Conservation (phyloP, 2,329 filamentous ascomycete species). For the Onygenales sp. region DNA sequence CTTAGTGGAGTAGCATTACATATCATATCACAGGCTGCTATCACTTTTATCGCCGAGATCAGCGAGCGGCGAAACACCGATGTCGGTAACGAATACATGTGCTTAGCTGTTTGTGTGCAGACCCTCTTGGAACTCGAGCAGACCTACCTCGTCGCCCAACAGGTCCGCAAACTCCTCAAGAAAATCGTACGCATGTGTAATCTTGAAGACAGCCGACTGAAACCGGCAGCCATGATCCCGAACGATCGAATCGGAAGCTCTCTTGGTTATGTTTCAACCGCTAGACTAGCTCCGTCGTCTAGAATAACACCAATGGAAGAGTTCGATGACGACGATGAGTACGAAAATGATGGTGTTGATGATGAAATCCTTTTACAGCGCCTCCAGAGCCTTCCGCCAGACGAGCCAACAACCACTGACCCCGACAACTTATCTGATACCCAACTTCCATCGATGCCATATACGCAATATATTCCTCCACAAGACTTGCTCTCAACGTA, state of each 20-base stretch:
- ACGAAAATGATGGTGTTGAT: background rate
- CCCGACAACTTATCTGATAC: background rate
- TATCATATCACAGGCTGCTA: constrained; percentile 9
- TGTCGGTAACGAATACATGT: constrained; percentile 6
- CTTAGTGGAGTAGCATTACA: constrained; percentile 10
- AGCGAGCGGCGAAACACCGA: constrained; percentile 6
- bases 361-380: background rate
- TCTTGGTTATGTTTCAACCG: background rate
- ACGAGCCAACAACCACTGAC: background rate
- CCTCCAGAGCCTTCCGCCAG: background rate
- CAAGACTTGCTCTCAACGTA: no score
- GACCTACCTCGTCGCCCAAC: constrained; percentile 10
- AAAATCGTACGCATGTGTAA: constrained; percentile 3
- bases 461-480: background rate
- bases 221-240: background rate
- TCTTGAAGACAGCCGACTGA: constrained; percentile 2
- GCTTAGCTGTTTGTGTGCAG: constrained; percentile 10
- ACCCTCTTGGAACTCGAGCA: constrained; percentile 11
- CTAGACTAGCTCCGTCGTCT: background rate
- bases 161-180: constrained; percentile 7
- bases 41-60: constrained; percentile 10
- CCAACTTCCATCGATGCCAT: background rate
- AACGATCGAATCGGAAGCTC: background rate
- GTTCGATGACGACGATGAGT: background rate
- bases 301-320: background rate